These are phyloP conservation scores for Saturnispora mendoncae DNA, from an alignment of 805 yeast genomes.

Conservation along the genomic window DNA sequence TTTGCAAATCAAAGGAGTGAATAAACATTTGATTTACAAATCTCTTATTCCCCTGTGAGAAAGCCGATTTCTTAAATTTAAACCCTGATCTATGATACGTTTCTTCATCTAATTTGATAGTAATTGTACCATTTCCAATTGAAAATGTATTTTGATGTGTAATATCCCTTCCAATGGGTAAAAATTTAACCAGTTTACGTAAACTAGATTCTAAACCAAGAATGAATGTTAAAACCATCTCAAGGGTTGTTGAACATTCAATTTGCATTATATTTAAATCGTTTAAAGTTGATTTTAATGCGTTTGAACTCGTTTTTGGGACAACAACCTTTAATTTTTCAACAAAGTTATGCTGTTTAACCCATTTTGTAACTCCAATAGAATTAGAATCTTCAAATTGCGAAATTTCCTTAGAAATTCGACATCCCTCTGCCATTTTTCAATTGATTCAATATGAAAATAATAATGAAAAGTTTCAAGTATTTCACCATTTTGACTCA, in stretches of 20 bases:
- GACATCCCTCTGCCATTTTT: neutral
- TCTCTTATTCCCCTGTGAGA: constrained; percentile 21
- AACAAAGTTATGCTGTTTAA: constrained; percentile 24
- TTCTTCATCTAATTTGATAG: constrained; percentile 25
- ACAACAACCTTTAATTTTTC: constrained; percentile 19
- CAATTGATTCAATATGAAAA: neutral
- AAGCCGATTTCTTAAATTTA: constrained; percentile 22
- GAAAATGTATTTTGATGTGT: constrained; percentile 28
- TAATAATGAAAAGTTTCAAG: neutral
- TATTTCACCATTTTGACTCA: neutral
- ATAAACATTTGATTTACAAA: constrained; percentile 19
- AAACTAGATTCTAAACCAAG: neutral
- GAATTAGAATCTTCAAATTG: neutral
- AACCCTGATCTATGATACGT: constrained; percentile 29
- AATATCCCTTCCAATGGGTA: constrained; percentile 16
- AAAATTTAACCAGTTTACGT: constrained; percentile 11
- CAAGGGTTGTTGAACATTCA: neutral
- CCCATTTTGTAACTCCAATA: neutral
- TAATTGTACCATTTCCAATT: constrained; percentile 21
- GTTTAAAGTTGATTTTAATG: neutral
- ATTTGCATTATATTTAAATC: neutral
- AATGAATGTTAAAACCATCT: neutral
- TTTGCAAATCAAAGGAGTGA: constrained; percentile 17
- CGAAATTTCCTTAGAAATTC: neutral
- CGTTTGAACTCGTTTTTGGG: neutral